Percentiles rank a stretch among this genome's conserved stretches.
These are phyloP conservation scores for Rossbeevera mucosa DNA, from an alignment of 768 basidiomycete genomes.

Conservation along the genomic window DNA sequence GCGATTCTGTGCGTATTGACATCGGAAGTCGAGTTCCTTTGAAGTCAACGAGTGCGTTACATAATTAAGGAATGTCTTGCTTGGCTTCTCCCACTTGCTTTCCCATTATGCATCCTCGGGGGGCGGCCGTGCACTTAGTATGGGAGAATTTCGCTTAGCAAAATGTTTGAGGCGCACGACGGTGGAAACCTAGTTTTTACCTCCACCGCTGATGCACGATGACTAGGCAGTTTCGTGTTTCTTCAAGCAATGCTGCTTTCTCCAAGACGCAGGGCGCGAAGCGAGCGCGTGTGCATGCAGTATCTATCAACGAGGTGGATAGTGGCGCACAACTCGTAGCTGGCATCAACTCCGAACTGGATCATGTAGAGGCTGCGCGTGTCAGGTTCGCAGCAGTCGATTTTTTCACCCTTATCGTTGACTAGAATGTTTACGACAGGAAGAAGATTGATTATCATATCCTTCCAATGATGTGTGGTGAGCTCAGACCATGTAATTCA, in stretches of 20 bases:
- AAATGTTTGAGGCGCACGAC: no score
- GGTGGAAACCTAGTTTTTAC: no score
- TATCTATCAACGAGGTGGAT: slow-evolving; percentile 49
- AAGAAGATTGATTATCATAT: slow-evolving; percentile 67
- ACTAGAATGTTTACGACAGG: slow-evolving; percentile 20
- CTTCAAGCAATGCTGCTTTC: slow-evolving; percentile 7
- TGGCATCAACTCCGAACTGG: slow-evolving; percentile 39
- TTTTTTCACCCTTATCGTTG: neutral
- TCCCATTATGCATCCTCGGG: no score
- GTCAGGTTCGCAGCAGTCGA: slow-evolving; percentile 38
- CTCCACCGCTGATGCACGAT: no score
- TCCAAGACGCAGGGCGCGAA: slow-evolving; percentile 11
- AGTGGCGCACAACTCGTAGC: slow-evolving; percentile 56
- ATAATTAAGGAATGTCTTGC: no score
- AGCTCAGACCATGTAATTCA: slow-evolving; percentile 24
- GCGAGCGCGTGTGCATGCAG: slow-evolving; percentile 2
- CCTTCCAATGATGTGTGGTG: slow-evolving; percentile 68
- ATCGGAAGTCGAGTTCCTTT: no score
- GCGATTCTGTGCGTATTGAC: no score
- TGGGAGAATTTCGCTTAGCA: slow-evolving; percentile 29
- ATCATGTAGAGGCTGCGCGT: slow-evolving; percentile 47
- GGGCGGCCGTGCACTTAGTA: no score
- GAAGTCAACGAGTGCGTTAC: no score
- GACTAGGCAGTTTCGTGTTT: no score
- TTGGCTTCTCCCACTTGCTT: no score